Base-by-base conservation (phyloP, 2,329 filamentous ascomycete species). In the Fusarium sp. region DNA sequence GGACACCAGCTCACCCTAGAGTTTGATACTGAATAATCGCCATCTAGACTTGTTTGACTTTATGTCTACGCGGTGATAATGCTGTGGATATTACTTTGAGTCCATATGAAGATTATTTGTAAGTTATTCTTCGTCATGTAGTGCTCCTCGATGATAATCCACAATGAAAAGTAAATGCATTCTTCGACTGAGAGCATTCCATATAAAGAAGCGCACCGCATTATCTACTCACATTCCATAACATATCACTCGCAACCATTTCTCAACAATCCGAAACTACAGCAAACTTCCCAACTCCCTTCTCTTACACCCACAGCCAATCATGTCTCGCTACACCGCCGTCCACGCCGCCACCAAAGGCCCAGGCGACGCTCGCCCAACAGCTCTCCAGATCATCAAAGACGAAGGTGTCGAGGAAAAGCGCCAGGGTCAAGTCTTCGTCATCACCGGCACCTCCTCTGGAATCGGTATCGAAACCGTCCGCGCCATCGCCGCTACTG, bases 391-490 rank as follows among this genome's bases (percentile, higher is more conserved):
- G 52, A 79, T 84, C 55, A 70, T 85, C 52, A 50, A 81, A 39
- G 82, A 85, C 57, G 80, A 84, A 48, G 72, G 70, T 18, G 63
- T 75, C 17, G 59, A 78, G 10, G 81, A 79, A 39, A 82, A 80
- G 18, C 78, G 81, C 26, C 57, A 72, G 6, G 81, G 78, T 41
- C 83, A 72, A 80, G 81, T 55, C 70, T 84, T 75, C 18, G 64
- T 87, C 9, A 81, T 87, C 50, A 87, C 85, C 6, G 85, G 85
- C 9, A 74, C 75, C 6, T 82, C 82, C 14, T 81, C 83, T 26
- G 85, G 85, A 1, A 78, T 87, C 24, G 85, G 85, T 7, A 75
- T 85, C 24, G 84, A 86, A 64, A 86, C 85, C 12, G 82, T 79
- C 5, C 80, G 81, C 14, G 85, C 86, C 9, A 78, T 88, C 4